phyloP scores from a whole-genome alignment of 2,329 filamentous ascomycete genomes.

The Trichophyton mentagrophytes region DNA sequence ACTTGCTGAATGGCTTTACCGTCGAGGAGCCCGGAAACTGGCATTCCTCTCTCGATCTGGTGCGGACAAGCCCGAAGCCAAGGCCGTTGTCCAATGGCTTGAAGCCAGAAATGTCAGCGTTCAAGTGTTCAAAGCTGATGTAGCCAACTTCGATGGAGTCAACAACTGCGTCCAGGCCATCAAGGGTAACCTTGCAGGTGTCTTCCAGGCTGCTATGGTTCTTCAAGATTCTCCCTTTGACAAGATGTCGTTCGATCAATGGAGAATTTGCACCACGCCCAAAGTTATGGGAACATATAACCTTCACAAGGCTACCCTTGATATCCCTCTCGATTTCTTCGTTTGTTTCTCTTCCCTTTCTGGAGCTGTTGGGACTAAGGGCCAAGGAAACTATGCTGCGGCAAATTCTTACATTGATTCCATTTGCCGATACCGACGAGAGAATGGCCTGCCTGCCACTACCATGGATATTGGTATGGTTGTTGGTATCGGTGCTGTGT shows the following conservation, averaged over 20 bases:
- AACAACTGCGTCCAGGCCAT: slow-evolving; percentile 3
- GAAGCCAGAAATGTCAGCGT: slow-evolving; percentile 3
- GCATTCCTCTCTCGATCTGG: slow-evolving; percentile 21
- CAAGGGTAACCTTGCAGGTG: slow-evolving; percentile 10
- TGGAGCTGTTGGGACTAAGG: slow-evolving; percentile 24
- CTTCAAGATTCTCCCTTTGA: slow-evolving; percentile 19
- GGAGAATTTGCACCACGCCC: slow-evolving; percentile 10
- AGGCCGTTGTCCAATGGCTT: slow-evolving; percentile 5
- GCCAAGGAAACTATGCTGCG: slow-evolving; percentile 21
- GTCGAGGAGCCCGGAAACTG: slow-evolving; percentile 19
- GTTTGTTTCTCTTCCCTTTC: slow-evolving; percentile 25
- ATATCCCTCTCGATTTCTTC: slow-evolving; percentile 22
- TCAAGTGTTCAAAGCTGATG: slow-evolving; percentile 6
- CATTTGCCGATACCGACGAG: slow-evolving; percentile 18
- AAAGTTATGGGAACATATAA: slow-evolving; percentile 22
- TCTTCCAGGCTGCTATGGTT: slow-evolving; percentile 17
- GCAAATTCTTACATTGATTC: slow-evolving; percentile 17
- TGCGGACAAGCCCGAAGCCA: slow-evolving; percentile 4
- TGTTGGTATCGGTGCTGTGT: slow-evolving; percentile 11
- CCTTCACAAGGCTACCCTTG: slow-evolving; percentile 14
- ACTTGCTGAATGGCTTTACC: slow-evolving; percentile 16
- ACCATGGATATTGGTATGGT: slow-evolving; percentile 12
- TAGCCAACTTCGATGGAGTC: slow-evolving; percentile 5
- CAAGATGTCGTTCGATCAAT: slow-evolving; percentile 18
- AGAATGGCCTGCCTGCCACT: slow-evolving; percentile 11